A percentile compares a stretch with the other conserved stretches of the same genome.
Evolutionary conservation across 345 rosid species (phyloP).

Genomic region (Bretschneidera sinensis): DNA sequence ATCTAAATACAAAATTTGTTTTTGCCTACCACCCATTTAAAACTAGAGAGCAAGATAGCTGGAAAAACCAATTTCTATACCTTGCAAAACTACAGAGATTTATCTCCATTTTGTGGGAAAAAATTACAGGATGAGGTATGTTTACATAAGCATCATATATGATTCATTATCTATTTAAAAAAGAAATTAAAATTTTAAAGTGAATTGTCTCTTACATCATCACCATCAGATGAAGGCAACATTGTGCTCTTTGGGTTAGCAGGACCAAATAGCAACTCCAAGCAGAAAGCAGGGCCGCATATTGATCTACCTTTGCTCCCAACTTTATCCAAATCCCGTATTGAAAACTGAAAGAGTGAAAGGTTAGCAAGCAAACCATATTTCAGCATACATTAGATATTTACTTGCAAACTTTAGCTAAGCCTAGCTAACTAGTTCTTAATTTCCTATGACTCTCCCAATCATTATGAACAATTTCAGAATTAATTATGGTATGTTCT

Average conservation of each 20-base stretch:
- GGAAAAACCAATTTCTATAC: neutral
- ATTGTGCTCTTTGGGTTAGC: constrained; percentile 39
- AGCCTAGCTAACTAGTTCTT: no score
- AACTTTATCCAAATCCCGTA: constrained; percentile 71
- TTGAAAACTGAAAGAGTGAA: constrained; percentile 44
- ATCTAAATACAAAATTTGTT: constrained; percentile 20
- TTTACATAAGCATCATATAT: neutral
- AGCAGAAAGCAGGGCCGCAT: constrained; percentile 71
- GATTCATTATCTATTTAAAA: neutral
- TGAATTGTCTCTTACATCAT: neutral
- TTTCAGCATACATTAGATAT: neutral
- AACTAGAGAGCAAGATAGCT: constrained; percentile 11
- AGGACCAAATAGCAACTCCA: constrained; percentile 83
- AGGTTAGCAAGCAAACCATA: no score
- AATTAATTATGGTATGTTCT: no score
- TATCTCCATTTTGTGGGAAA: constrained; percentile 3
- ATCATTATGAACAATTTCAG: no score
- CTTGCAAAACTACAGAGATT: neutral
- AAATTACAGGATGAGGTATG: neutral
- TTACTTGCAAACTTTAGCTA: neutral
- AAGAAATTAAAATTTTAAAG: neutral
- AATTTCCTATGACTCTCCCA: no score
- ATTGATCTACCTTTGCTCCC: constrained; percentile 65
- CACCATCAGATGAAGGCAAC: constrained; percentile 6
- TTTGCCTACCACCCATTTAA: constrained; percentile 9